phyloP scores from a whole-genome alignment of 441 rosid species.

The Omphalea diandra region DNA sequence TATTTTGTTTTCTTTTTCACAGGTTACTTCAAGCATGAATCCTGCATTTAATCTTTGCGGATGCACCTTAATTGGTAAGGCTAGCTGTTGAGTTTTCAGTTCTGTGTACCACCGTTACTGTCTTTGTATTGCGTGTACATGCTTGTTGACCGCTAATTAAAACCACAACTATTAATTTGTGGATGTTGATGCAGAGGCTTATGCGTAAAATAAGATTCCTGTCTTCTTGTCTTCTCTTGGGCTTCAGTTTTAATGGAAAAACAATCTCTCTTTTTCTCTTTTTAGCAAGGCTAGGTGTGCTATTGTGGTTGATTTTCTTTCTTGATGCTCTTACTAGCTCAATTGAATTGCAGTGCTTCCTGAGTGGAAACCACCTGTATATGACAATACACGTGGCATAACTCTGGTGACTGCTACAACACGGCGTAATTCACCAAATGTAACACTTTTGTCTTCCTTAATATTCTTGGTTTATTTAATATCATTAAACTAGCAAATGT shows the following conservation, averaged over 20 bases:
- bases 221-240: background rate
- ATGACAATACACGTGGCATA: constrained; percentile 73
- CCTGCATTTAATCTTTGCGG: constrained; percentile 81
- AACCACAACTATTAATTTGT: background rate
- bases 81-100: constrained; percentile 22
- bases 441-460: constrained; percentile 31
- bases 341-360: constrained; percentile 63
- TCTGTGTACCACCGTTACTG: background rate
- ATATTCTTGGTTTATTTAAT: constrained; percentile 5
- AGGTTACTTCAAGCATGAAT: constrained; percentile 94
- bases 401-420: constrained; percentile 83
- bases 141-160: constrained; percentile 1
- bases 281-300: too few species aligned
- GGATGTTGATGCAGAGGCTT: background rate
- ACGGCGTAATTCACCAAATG: constrained; percentile 88
- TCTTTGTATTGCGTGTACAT: constrained; percentile 7
- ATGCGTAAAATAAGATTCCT: background rate
- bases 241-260: background rate
- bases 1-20: constrained; percentile 14
- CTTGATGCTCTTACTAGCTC: constrained; percentile 1
- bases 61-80: constrained; percentile 76
- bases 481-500: background rate
- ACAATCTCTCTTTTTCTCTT: background rate
- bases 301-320: background rate
- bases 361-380: constrained; percentile 95